Evolutionary conservation across 2,329 filamentous ascomycete genomes (phyloP), one percentile per base, ranked within the genome.

Genomic region (Ceratocystis variospora): DNA sequence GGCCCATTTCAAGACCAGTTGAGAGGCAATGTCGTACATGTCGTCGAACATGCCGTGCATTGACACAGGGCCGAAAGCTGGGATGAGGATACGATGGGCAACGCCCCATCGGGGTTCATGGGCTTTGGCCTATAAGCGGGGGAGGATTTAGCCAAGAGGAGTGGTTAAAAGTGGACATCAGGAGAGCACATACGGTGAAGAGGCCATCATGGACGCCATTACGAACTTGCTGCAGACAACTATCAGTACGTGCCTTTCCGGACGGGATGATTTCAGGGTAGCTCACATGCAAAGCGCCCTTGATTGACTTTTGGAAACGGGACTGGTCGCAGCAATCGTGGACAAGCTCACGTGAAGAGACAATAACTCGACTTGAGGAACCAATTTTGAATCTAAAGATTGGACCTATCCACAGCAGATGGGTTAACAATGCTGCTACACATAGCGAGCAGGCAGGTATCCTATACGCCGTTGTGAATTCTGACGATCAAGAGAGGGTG

Each of bases 11-110:
- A 88, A 78, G 8, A 81, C 79, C 62, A 89, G 74, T 71, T 89
- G 86, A 0, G 79, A 78, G 3, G 85, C 81, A 68, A 89, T 83
- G 70, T 89, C 87, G 69, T 85, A 79, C 84, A 87, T 87, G 71
- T 86, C 83, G 68, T 81, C 79, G 68, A 87, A 89, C 87, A 89
- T 89, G 66, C 75, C 77, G 45, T 82, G 79, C 70, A 90, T 89
- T 1, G 82, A 79, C 25, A 89, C 73, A 0, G 87, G 87, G 0
- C 87, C 87, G 72, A 90, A 89, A 1, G 85, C 86, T 0, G 87
- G 86, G 71, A 87, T 80, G 65, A 90, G 76, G 17, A 86, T 76
- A 25, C 84, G 77, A 71, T 89, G 83, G 33, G 88, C 87, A 69
- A 87, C 80, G 31, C 80, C 83, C 87, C 87, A 89, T 70, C 85